Evolutionary conservation across 257 asterid species (phyloP).

Genomic region (Striga asiatica): DNA sequence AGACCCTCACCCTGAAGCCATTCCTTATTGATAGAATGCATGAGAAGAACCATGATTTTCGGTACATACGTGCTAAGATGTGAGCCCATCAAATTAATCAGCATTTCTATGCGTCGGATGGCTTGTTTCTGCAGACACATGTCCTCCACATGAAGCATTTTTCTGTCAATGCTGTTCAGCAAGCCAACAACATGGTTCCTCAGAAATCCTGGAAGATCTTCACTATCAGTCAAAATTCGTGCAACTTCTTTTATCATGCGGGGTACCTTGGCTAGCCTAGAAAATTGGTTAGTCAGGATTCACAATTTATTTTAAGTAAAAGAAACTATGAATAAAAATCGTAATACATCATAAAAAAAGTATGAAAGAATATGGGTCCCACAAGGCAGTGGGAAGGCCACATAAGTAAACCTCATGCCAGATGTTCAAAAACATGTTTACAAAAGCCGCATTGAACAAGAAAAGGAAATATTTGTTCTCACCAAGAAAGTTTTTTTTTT

Average conservation of each 20-base stretch:
- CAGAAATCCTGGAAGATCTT: conserved; percentile 82
- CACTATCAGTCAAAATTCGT: conserved; percentile 56
- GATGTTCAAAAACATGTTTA: conserved; percentile 12
- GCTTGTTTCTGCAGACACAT: conserved; percentile 73
- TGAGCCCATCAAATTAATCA: conserved; percentile 78
- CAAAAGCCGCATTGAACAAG: too few species aligned
- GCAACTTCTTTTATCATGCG: conserved; percentile 72
- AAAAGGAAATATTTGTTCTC: too few species aligned
- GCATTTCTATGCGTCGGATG: conserved; percentile 74
- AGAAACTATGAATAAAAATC: neutral
- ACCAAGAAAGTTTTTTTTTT: too few species aligned
- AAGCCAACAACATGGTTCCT: conserved; percentile 81
- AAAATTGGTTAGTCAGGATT: neutral
- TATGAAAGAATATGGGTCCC: conserved; percentile 7
- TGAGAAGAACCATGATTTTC: conserved; percentile 95
- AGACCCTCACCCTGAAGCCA: conserved; percentile 83
- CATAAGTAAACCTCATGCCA: conserved; percentile 9
- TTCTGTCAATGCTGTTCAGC: conserved; percentile 78
- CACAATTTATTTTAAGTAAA: neutral
- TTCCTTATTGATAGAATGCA: conserved; percentile 81
- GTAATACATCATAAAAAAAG: neutral
- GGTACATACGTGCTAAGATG: conserved; percentile 88
- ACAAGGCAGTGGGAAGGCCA: conserved; percentile 8
- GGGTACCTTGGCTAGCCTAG: conserved; percentile 80
- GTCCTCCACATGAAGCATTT: conserved; percentile 84